Percentiles rank a stretch among this genome's conserved stretches.
Conservation (phyloP, 169 alveolate species). For the Amoebophrya sp. region DNA sequence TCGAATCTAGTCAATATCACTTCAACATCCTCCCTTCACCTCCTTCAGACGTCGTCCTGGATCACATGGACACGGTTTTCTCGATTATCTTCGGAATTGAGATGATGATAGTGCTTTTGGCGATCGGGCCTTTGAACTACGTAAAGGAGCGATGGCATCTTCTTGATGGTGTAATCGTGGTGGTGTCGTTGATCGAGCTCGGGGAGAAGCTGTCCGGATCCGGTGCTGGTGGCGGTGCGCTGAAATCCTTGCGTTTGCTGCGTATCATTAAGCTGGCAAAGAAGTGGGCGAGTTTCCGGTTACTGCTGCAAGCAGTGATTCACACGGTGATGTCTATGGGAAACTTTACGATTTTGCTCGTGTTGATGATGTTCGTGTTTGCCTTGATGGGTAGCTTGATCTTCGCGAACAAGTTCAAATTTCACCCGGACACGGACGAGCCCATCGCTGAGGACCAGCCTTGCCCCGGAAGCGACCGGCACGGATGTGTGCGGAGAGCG, state of each 20-base stretch:
- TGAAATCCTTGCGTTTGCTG: constrained; percentile 54
- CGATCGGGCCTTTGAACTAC: constrained; percentile 10
- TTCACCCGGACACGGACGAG: constrained; percentile 37
- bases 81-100: constrained; percentile 27
- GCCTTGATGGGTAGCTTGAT: constrained; percentile 52
- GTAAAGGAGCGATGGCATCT: constrained; percentile 10
- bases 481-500: constrained; percentile 35
- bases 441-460: constrained; percentile 5
- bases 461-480: not conserved
- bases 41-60: not conserved
- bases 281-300: constrained; percentile 43
- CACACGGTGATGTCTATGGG: constrained; percentile 45
- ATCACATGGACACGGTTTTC: constrained; percentile 22
- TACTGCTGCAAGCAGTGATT: constrained; percentile 38
- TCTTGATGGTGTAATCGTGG: constrained; percentile 32
- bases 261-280: constrained; percentile 56
- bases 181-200: constrained; percentile 33
- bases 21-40: too few relatives aligned
- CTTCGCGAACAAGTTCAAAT: constrained; percentile 46
- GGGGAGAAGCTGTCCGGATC: not conserved
- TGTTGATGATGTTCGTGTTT: constrained; percentile 50
- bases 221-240: constrained; percentile 36
- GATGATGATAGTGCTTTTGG: constrained; percentile 12
- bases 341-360: constrained; percentile 50
- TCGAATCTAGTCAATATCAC: too few relatives aligned